Base-by-base conservation (phyloP, 78 protist species). In the Tieghemostelium lacteum region DNA sequence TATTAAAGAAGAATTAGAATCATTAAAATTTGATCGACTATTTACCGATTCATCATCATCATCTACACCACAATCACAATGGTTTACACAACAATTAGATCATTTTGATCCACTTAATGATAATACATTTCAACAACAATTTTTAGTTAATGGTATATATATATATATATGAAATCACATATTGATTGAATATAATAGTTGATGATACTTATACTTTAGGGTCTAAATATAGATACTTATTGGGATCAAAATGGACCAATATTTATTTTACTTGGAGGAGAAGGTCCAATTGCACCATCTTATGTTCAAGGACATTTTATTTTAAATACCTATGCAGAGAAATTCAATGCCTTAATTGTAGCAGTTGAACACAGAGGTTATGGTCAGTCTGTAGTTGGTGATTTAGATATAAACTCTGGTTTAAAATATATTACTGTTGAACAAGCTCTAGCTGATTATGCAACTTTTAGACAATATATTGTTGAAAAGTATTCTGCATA, bases 381-480 rank as follows among this genome's bases (percentile, higher is more conserved):
- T 39, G 95, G 95, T 26, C 22, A 80, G 10, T 40, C 67, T 16
- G 19, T 34, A 0, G 92, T 92, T 49, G 22, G 7, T 20, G 64
- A 73, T 57, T 12, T 31, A 16, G 39, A 83, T 10, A 22, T 37
- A 37, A 83, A 85, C 7, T 73, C 80, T 19, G 31, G 73, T 6
- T 75, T 95, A 16, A 61, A 49, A 19, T 72, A 7, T 12, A 67
- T 93, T 36, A 76, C 92, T 1, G 67, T 93, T 20, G 36, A 86
- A 65, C 97, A 95, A 72, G 97, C 97, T 3, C 58, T 95, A 34
- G 95, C 94, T 0, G 97, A 95, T 55, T 71, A 77, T 54, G 95
- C 92, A 49, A 29, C 49, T 24, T 80, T 94, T 36, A 40, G 73
- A 33, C 37, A 74, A 67, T 65, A 29, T 34, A 45, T 76, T 29